Conservation (phyloP, 139 green algal genomes). For the Desmodesmus armatus region DNA sequence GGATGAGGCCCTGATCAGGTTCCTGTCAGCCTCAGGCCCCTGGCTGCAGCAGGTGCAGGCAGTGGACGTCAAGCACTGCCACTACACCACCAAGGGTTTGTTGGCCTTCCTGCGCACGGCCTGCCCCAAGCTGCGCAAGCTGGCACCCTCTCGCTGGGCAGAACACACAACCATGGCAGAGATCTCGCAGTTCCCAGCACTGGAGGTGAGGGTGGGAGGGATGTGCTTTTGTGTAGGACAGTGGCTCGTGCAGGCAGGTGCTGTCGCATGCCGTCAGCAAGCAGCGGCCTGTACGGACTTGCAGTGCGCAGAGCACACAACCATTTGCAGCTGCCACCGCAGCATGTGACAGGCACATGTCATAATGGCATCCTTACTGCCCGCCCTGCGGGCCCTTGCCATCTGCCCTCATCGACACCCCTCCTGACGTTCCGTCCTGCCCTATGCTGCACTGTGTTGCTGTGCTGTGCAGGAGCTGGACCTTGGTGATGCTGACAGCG, state of each 20-base stretch:
- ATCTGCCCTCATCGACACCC: not conserved
- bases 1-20: conserved; percentile 14
- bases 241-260: too few species aligned
- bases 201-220: conserved; percentile 40
- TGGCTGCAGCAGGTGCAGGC: not conserved
- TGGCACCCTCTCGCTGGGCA: conserved; percentile 38
- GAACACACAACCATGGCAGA: conserved; percentile 4
- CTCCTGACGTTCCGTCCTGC: not conserved
- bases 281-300: too few species aligned
- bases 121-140: conserved; percentile 25
- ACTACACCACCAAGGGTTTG: conserved; percentile 15
- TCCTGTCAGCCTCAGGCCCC: not conserved
- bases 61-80: conserved; percentile 42
- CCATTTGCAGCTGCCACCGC: too few species aligned
- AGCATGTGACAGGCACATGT: not conserved
- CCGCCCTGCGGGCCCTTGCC: not conserved
- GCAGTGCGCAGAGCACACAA: too few species aligned
- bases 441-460: too few species aligned
- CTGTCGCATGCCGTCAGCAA: too few species aligned
- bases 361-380: not conserved
- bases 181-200: not conserved
- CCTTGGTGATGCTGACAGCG: conserved; percentile 35
- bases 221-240: too few species aligned
- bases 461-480: conserved; percentile 39
- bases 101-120: conserved; percentile 12